These are phyloP conservation scores for Pichia nakasei DNA, from an alignment of 805 yeast species.

Conservation along the genomic window DNA sequence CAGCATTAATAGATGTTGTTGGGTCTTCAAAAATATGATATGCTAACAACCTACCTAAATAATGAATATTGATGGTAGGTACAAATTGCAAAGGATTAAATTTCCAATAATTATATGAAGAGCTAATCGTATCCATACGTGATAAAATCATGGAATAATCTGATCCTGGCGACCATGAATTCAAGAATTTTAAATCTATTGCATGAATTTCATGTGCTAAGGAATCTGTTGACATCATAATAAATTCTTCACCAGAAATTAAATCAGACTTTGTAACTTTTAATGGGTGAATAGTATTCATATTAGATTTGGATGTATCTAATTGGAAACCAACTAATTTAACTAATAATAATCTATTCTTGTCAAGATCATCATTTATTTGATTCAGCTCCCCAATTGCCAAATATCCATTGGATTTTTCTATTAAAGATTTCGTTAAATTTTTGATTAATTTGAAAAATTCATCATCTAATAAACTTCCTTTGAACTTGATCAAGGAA, in stretches of 20 bases:
- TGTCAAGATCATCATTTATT: not conserved
- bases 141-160: constrained; percentile 56
- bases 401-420: not conserved
- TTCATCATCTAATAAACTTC: constrained; percentile 58
- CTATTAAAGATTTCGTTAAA: not conserved
- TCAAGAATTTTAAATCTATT: constrained; percentile 58
- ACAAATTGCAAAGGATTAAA: constrained; percentile 75
- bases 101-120: constrained; percentile 35
- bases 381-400: not conserved
- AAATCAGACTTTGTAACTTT: not conserved
- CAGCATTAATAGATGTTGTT: constrained; percentile 25
- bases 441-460: constrained; percentile 28
- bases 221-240: constrained; percentile 40
- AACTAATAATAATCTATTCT: not conserved
- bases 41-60: constrained; percentile 60
- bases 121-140: constrained; percentile 46
- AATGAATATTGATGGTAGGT: constrained; percentile 58
- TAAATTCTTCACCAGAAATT: constrained; percentile 34
- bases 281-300: not conserved
- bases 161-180: constrained; percentile 66
- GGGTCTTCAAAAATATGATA: constrained; percentile 58
- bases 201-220: constrained; percentile 57
- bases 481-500: constrained; percentile 47
- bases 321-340: constrained; percentile 1
- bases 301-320: not conserved